Evolutionary conservation across 495 filamentous ascomycete genomes (phyloP).

Genomic region (Neurospora sp.): DNA sequence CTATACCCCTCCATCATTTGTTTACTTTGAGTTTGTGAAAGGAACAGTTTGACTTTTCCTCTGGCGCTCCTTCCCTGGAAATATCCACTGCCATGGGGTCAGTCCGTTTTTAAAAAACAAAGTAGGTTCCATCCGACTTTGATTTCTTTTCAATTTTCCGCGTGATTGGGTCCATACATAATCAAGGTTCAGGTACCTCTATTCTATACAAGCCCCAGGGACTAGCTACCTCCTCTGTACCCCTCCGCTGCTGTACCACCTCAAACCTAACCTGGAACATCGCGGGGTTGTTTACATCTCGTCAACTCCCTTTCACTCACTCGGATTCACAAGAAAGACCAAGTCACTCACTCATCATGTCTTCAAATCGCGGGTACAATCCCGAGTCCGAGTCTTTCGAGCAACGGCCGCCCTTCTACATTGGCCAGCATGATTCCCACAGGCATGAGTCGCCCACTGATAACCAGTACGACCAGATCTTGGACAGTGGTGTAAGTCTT

Average conservation of each 20-base stretch:
- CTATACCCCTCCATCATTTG: neutral
- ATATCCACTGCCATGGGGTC: neutral
- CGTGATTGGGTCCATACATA: neutral
- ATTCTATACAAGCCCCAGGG: neutral
- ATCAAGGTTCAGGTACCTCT: neutral
- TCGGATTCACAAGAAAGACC: neutral
- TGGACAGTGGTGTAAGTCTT: conserved; percentile 49
- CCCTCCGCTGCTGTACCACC: neutral
- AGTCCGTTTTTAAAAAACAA: neutral
- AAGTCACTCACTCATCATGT: conserved; percentile 7
- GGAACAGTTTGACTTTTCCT: neutral
- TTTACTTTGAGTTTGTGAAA: neutral
- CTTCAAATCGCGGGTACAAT: conserved; percentile 18
- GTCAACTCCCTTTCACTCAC: neutral
- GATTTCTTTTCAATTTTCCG: neutral
- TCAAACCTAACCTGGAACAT: neutral
- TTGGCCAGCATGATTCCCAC: conserved; percentile 75
- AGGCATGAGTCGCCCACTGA: conserved; percentile 51
- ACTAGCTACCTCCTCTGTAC: neutral
- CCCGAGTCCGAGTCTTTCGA: conserved; percentile 42
- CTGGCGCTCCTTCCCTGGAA: neutral
- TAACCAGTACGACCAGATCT: conserved; percentile 54
- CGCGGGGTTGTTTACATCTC: neutral
- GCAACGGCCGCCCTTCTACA: conserved; percentile 53
- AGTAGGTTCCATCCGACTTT: neutral